Base-by-base conservation (phyloP, 352 stramenopile species). In the Thalassiosira pacifica region DNA sequence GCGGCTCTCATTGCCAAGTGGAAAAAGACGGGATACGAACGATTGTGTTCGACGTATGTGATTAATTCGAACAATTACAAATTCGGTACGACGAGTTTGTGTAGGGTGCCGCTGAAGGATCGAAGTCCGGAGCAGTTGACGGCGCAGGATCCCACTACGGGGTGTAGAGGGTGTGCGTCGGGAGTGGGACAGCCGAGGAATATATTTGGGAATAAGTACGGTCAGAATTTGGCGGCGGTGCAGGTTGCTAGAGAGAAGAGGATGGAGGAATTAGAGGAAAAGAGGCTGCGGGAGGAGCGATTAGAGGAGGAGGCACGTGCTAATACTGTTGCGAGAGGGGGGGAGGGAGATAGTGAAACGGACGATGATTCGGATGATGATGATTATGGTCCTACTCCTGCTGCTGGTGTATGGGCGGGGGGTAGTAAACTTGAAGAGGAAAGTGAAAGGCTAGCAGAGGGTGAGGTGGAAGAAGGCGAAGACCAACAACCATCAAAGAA, bases 171-270 rank as follows among this genome's bases (percentile, higher is more conserved):
- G 10, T 99, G 98, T 85, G 97, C 97, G 0, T 98, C 96, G 0
- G 98, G 98, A 0, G 94, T 96, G 0, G 97, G 96, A 22, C 96
- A 96, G 3, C 88, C 93, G 26, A 93, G 97, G 71, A 99, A 99
- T 93, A 99, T 99, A 82, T 99, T 99, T 89, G 98, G 98, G 55
- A 99, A 99, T 90, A 99, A 99, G 89, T 99, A 99, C 90, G 98
- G 98, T 1, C 98, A 99, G 94, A 97, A 98, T 87, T 93, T 99
- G 34, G 98, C 98, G 0, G 92, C 96, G 10, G 98, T 99, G 69
- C 97, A 99, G 92, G 95, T 99, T 75, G 96, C 94, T 5, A 92
- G 97, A 18, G 97, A 98, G 86, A 83, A 93, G 75, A 89, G 92
- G 79, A 93, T 86, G 86, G 89, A 72, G 79, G 77, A 60, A 70